A percentile compares a stretch with the other conserved stretches of the same genome.
Evolutionary conservation across 1,284 basidiomycete genomes (phyloP).

Genomic region (Taiwanofungus camphoratus): DNA sequence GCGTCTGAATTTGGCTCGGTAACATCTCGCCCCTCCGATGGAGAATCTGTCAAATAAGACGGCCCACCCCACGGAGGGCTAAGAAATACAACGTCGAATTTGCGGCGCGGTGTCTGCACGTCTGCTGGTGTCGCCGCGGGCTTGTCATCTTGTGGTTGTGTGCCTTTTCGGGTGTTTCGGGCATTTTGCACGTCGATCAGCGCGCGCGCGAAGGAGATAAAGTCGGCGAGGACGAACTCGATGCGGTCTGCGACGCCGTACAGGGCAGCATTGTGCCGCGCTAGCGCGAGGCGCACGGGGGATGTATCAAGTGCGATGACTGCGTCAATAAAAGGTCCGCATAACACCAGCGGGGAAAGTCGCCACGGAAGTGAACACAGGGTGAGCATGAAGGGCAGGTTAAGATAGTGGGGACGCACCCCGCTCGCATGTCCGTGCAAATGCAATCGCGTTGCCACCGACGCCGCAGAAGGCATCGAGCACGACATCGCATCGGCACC

Average conservation of each 20-base stretch:
- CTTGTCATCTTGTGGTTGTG: not conserved
- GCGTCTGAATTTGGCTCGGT: slow-evolving; percentile 9
- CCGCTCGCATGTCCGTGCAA: slow-evolving; percentile 90
- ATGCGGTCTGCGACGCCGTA: slow-evolving; percentile 94
- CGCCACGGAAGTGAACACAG: not conserved
- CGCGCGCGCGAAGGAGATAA: slow-evolving; percentile 68
- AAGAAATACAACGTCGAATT: slow-evolving; percentile 85
- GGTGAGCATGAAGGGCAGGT: slow-evolving; percentile 7
- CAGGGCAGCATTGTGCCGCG: slow-evolving; percentile 86
- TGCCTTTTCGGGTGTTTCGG: not conserved
- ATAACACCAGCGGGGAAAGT: not conserved
- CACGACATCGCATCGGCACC: slow-evolving; percentile 81
- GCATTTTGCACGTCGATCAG: slow-evolving; percentile 20
- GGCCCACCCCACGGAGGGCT: slow-evolving; percentile 94
- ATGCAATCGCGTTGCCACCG: slow-evolving; percentile 96
- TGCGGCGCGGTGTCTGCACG: slow-evolving; percentile 23
- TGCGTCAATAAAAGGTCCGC: slow-evolving; percentile 25
- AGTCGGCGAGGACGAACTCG: slow-evolving; percentile 90
- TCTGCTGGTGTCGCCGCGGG: not conserved
- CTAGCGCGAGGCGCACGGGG: slow-evolving; percentile 76
- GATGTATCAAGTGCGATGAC: slow-evolving; percentile 94
- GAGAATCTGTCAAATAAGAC: slow-evolving; percentile 49
- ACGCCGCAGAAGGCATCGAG: slow-evolving; percentile 97
- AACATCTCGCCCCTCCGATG: too few species aligned
- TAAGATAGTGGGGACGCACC: slow-evolving; percentile 43